Percentiles rank a stretch among this genome's conserved stretches.
phyloP scores from a whole-genome alignment of 495 filamentous ascomycete species.

The Penicillium waksmanii region DNA sequence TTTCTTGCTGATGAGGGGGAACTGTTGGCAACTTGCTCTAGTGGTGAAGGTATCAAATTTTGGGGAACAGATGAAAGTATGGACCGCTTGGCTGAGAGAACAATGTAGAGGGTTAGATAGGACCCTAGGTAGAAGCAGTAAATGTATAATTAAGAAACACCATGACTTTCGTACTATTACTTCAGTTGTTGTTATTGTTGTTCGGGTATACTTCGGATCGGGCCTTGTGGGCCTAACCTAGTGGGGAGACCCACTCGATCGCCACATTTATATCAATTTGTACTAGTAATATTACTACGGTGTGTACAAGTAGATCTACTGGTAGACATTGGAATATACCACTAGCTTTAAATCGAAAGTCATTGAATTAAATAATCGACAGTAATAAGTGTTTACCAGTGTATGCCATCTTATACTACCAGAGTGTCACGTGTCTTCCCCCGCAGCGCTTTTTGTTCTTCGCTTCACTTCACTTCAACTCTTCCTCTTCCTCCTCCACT shows the following conservation, averaged over 20 bases:
- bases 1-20: not conserved
- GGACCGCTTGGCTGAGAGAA: not conserved
- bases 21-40: not conserved
- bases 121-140: not conserved
- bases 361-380: too few relatives aligned
- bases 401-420: too few relatives aligned
- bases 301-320: too few relatives aligned
- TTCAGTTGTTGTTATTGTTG: too few relatives aligned
- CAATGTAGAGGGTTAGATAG: not conserved
- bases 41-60: not conserved
- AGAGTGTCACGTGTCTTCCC: not conserved
- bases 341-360: too few relatives aligned
- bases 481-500: not conserved
- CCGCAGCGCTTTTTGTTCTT: not conserved
- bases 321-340: too few relatives aligned
- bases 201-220: not conserved
- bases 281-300: too few relatives aligned
- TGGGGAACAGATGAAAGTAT: not conserved
- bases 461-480: not conserved
- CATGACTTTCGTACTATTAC: not conserved
- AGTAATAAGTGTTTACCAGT: too few relatives aligned
- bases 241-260: not conserved
- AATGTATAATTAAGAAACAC: not conserved
- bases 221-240: not conserved
- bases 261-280: not conserved